Evolutionary conservation across 2,329 filamentous ascomycete genomes (phyloP).

Genomic region (Nigrospora osmanthi): DNA sequence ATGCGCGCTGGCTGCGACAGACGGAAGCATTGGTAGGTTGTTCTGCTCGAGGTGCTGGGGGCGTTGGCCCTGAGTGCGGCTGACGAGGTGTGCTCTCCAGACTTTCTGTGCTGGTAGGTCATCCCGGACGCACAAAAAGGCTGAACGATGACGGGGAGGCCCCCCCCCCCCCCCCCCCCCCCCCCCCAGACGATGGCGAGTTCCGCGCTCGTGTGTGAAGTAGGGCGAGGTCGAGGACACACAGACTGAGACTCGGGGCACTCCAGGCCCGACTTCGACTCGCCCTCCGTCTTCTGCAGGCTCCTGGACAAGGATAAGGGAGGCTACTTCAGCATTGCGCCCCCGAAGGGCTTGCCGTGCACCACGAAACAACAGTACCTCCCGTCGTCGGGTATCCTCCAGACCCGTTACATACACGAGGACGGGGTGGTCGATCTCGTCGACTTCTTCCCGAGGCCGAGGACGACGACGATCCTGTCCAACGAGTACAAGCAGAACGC

Average conservation of each 20-base stretch:
- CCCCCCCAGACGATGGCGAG: no score
- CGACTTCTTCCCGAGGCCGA: constrained; percentile 70
- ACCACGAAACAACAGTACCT: constrained; percentile 75
- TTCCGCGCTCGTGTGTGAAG: no score
- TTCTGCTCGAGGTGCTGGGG: no score
- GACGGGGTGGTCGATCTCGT: constrained; percentile 65
- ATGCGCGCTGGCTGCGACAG: constrained; percentile 66
- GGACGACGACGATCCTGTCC: constrained; percentile 44
- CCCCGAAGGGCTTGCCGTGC: constrained; percentile 39
- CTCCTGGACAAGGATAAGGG: constrained; percentile 68
- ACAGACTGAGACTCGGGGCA: constrained; percentile 1
- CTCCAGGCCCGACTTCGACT: constrained; percentile 67
- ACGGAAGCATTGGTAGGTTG: constrained; percentile 50
- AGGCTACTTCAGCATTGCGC: constrained; percentile 63
- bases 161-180: no score
- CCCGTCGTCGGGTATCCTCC: constrained; percentile 65
- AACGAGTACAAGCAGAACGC: constrained; percentile 39
- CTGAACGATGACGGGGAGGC: no score
- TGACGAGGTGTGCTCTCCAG: constrained; percentile 18
- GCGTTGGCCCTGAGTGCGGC: neutral
- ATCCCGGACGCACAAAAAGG: no score
- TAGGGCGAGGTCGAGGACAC: neutral
- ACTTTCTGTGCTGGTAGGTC: constrained; percentile 68
- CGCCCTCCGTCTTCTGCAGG: constrained; percentile 67
- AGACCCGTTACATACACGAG: constrained; percentile 72